Base-by-base conservation (phyloP, 140 eudicot genomes). In the Flaveria floridana region DNA sequence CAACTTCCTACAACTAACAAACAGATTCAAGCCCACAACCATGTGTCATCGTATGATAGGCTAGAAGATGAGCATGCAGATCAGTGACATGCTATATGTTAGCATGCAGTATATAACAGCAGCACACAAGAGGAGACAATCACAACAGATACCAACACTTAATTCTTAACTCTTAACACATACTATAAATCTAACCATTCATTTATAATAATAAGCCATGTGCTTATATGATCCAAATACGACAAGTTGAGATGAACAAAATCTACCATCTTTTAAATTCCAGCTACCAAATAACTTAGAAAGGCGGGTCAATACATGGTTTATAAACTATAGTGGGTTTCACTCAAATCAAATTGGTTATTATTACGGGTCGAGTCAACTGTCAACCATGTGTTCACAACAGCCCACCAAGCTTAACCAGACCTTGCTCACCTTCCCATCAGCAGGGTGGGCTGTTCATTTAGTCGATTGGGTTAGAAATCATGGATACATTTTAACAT, bases 251-350 rank as follows among this genome's bases (percentile, higher is more conserved):
- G 44, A 71, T 52, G 30, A 30, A 71, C 51, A 71, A 71, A 52
- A 68, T 21, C 56, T 46, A 68, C 57, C 30, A 16, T 28, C 76
- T 52, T 25, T 48, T 21, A 61, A n/a, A 59, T 18, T 55, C 41
- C 9, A 72, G 46, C 66, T 37, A 75, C 23, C 18, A 30, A 64
- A 20, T 13, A 51, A 37, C 14, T 16, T 39, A 50, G 52, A 61
- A 20, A 37, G 47, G 42, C n/a, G 5, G 65, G 37, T 72, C 26
- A 13, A 11, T 10, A 57, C 4, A 18, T 72, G 68, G 68, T 39
- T 37, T 58, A 42, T 21, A 20, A 73, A 59, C 57, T 56, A 5
- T 19, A 18, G 19, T 0, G 77, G 67, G 18, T 26, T 56, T 58
- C 12, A 37, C 13, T 11, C 15, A 47, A 57, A 15, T 34, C 7